A percentile compares a stretch with the other conserved stretches of the same genome.
Conservation (phyloP, 1,284 basidiomycete genomes). For the Irpex rosettiformis region DNA sequence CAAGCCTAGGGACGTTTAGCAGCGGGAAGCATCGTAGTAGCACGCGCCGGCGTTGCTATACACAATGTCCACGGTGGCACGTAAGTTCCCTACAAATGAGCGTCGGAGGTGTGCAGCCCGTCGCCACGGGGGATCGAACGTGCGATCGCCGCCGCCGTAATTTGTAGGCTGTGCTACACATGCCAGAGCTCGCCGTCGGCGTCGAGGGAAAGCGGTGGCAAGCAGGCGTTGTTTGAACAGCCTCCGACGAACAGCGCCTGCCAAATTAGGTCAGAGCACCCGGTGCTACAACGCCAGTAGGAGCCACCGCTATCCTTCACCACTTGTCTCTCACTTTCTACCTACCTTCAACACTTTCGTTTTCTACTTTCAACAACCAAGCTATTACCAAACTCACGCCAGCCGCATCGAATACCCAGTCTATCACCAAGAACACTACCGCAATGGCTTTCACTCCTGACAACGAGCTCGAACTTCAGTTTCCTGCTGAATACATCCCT, state of each 20-base stretch:
- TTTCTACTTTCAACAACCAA: background rate
- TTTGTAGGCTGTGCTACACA: background rate
- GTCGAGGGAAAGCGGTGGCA: background rate
- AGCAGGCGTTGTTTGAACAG: background rate
- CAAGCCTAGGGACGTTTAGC: too few species aligned
- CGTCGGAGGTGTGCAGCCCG: too few species aligned
- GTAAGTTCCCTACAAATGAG: too few species aligned
- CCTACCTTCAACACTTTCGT: background rate
- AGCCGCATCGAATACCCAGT: background rate
- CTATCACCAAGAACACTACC: background rate
- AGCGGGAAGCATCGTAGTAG: too few species aligned
- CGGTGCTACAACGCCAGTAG: background rate
- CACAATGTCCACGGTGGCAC: too few species aligned
- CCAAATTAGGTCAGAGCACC: background rate
- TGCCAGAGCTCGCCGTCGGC: background rate
- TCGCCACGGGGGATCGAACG: too few species aligned
- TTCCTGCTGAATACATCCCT: slow-evolving; percentile 66
- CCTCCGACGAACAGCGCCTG: slow-evolving; percentile 4
- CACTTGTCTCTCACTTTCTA: background rate
- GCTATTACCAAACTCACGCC: background rate
- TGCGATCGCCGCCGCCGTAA: background rate
- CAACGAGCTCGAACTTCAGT: slow-evolving; percentile 70
- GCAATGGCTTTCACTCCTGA: slow-evolving; percentile 61
- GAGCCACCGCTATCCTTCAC: background rate
- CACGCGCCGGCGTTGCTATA: too few species aligned